Evolutionary conservation across 352 stramenopile species (phyloP), one percentile per base, ranked within the genome.

Genomic region (Phytophthora capsici): DNA sequence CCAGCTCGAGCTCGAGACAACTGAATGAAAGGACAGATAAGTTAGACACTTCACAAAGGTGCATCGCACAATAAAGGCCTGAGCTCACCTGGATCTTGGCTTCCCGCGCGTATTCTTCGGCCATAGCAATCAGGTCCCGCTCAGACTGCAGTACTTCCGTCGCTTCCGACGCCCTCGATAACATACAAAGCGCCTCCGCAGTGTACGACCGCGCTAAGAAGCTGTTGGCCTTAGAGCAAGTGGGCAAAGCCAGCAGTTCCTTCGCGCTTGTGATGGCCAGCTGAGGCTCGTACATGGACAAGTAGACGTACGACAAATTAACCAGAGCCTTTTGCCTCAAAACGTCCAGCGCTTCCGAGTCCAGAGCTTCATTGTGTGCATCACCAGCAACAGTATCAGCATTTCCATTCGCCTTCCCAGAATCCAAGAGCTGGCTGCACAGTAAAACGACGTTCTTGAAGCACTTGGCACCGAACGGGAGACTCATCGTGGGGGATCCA

Each of bases 201-300:
- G 83, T 82, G 68, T 97, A 97, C 36, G 90, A 93, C 25, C 83
- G 86, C 19, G 88, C 84, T 37, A 96, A 59, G 57, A 91, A 95
- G 37, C 75, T 87, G 49, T 93, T 93, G 28, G 80, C 71, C 66
- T 90, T 87, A 13, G 85, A 91, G 55, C 82, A 91, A 17, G 82
- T 80, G 2, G 84, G 66, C 20, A 96, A 49, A 30, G 73, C 64
- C 10, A 96, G 66, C 46, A 97, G 65, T 57, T 95, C 84, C 52
- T 93, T 92, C 13, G 89, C 82, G 37, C 73, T 95, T 54, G 75
- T 84, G 52, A 97, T 86, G 4, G 89, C 88, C n/a, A 95, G 63
- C 25, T 96, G 84, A n/a, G 91, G 91, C 56, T 96, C 89, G 72
- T 95, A 88, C 75, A 97, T 91, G 37, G 84, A 93, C 69, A 97